Evolutionary conservation across 2,329 filamentous ascomycete genomes (phyloP).

Genomic region (Ophiostoma sp.): DNA sequence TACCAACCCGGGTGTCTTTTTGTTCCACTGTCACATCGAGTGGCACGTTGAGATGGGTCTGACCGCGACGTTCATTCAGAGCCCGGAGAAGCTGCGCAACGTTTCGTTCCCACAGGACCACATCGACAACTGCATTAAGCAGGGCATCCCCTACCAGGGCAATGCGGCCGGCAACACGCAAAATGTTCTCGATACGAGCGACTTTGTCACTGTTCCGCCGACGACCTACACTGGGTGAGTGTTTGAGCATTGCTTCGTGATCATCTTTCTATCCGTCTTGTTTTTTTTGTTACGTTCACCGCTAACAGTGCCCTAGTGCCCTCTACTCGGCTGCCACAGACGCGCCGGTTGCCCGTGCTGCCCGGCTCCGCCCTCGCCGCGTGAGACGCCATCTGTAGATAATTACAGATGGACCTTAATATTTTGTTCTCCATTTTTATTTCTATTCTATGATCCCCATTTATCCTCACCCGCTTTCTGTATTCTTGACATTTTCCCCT

Average conservation of each 20-base stretch:
- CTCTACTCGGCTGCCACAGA: constrained; percentile 12
- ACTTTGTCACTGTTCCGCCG: constrained; percentile 52
- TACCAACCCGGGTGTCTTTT: constrained; percentile 55
- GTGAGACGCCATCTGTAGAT: constrained; percentile 19
- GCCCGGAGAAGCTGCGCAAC: constrained; percentile 56
- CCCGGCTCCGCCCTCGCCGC: constrained; percentile 14
- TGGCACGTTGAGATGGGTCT: constrained; percentile 64
- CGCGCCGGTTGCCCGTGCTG: background rate
- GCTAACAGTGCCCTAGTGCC: constrained; percentile 1
- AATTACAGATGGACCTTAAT: background rate
- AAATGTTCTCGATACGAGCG: constrained; percentile 54
- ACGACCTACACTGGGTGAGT: constrained; percentile 51
- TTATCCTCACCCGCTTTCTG: background rate
- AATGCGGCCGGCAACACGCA: constrained; percentile 68
- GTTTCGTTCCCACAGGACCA: constrained; percentile 61
- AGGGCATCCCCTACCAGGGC: constrained; percentile 52
- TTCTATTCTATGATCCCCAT: background rate
- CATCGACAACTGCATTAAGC: constrained; percentile 47
- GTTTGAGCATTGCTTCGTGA: no score
- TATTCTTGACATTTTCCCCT: background rate
- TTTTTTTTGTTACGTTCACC: background rate
- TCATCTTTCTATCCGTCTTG: background rate
- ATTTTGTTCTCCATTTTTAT: background rate
- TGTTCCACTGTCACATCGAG: constrained; percentile 62
- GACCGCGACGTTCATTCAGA: constrained; percentile 56